phyloP scores from a whole-genome alignment of 1,139 yeast species.

The Zygosaccharomyces pseudobailii region DNA sequence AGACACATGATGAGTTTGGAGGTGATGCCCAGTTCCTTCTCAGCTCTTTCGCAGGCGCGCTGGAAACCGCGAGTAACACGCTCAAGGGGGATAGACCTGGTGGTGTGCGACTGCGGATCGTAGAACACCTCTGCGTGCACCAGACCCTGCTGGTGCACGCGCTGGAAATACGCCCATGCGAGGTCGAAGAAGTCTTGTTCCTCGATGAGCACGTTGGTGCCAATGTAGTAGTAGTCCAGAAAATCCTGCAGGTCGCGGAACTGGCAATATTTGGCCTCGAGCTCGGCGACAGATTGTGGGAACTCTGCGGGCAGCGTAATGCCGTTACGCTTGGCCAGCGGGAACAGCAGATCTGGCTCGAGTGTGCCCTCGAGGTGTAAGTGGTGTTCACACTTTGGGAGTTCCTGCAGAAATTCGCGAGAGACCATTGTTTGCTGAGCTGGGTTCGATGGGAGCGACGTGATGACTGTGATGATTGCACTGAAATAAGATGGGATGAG shows the following conservation, averaged over 20 bases:
- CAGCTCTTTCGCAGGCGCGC: constrained; percentile 59
- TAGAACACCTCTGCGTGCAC: constrained; percentile 68
- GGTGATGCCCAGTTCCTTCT: constrained; percentile 52
- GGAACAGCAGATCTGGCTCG: constrained; percentile 64
- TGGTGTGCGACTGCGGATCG: constrained; percentile 80
- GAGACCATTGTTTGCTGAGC: constrained; percentile 15
- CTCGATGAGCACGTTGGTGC: constrained; percentile 62
- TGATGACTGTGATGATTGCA: background rate
- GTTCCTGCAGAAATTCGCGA: constrained; percentile 48
- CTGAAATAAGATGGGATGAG: background rate
- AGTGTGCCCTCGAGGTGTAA: constrained; percentile 77
- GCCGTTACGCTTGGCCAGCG: constrained; percentile 56
- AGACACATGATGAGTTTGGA: constrained; percentile 75
- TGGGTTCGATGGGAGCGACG: background rate
- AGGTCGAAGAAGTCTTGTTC: constrained; percentile 69
- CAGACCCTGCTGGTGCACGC: constrained; percentile 58
- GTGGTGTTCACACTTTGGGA: constrained; percentile 83
- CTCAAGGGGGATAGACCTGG: constrained; percentile 56
- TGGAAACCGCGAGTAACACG: constrained; percentile 59
- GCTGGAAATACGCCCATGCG: constrained; percentile 67
- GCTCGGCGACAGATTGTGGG: constrained; percentile 50
- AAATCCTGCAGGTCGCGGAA: constrained; percentile 72
- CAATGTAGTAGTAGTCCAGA: constrained; percentile 70
- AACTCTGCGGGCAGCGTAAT: constrained; percentile 54
- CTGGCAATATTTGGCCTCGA: constrained; percentile 52